Conservation (phyloP, 73 alveolate genomes). For the Symbiodinium pilosum region DNA sequence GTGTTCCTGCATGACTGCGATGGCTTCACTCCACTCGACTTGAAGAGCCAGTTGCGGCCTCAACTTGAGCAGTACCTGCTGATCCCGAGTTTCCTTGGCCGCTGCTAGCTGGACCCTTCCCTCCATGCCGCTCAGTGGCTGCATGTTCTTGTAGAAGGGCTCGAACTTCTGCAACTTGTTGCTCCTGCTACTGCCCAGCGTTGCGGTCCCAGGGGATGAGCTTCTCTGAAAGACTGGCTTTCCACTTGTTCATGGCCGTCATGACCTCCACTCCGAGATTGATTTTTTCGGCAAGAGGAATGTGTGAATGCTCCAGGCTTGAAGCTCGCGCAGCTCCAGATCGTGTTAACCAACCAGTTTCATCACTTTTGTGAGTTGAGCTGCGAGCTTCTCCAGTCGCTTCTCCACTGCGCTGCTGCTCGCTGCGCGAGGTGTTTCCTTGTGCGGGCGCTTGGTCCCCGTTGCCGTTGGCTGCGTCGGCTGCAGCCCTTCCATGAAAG, state of each 20-base stretch:
- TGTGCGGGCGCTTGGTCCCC: neutral
- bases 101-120: slow-evolving; percentile 11
- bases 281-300: neutral
- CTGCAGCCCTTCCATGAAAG: neutral
- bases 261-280: neutral
- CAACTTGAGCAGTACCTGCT: neutral
- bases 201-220: neutral
- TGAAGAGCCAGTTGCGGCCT: neutral
- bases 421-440: neutral
- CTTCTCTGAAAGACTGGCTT: neutral
- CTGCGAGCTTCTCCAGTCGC: slow-evolving; percentile 9
- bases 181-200: slow-evolving; percentile 51
- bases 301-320: neutral
- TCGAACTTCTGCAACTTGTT: neutral
- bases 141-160: neutral
- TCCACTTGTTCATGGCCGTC: slow-evolving; percentile 19
- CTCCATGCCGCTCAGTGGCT: slow-evolving; percentile 1
- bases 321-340: neutral
- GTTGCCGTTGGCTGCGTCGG: neutral
- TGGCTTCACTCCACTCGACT: slow-evolving; percentile 46
- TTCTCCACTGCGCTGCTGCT: neutral
- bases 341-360: neutral
- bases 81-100: slow-evolving; percentile 27
- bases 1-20: neutral
- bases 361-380: neutral